phyloP scores from a whole-genome alignment of 768 basidiomycete genomes.

The Paxillus involutus region DNA sequence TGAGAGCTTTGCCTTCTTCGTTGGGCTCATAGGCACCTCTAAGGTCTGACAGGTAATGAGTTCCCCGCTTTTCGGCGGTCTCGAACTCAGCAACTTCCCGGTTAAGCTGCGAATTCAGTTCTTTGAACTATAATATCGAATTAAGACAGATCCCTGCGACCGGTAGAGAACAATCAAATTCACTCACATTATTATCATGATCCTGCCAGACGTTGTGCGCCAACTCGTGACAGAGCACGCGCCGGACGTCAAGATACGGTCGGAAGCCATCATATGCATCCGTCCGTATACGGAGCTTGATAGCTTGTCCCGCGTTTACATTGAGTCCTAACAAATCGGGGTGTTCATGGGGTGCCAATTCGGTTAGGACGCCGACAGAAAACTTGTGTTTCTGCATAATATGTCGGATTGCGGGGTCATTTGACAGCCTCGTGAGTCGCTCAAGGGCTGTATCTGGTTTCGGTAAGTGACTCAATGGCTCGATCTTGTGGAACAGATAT shows the following conservation, averaged over 20 bases:
- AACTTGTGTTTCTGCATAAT: slow-evolving; percentile 72
- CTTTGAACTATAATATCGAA: slow-evolving; percentile 58
- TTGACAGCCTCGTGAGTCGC: slow-evolving; percentile 56
- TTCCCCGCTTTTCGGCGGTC: slow-evolving; percentile 46
- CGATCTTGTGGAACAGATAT: slow-evolving; percentile 65
- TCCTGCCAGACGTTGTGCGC: slow-evolving; percentile 74
- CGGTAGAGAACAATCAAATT: neutral
- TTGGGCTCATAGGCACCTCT: slow-evolving; percentile 50
- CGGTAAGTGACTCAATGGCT: slow-evolving; percentile 64
- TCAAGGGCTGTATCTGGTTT: slow-evolving; percentile 55
- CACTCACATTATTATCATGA: slow-evolving; percentile 69
- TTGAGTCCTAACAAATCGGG: slow-evolving; percentile 72
- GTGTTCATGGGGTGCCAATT: slow-evolving; percentile 77
- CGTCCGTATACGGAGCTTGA: slow-evolving; percentile 70
- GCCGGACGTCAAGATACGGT: slow-evolving; percentile 59
- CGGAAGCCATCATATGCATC: slow-evolving; percentile 73
- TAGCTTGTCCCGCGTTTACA: slow-evolving; percentile 56
- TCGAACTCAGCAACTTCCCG: slow-evolving; percentile 73
- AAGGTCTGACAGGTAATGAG: slow-evolving; percentile 46
- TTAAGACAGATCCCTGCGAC: neutral
- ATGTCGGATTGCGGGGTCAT: slow-evolving; percentile 70
- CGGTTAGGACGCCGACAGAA: slow-evolving; percentile 67
- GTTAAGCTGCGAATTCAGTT: slow-evolving; percentile 72
- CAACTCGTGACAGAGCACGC: slow-evolving; percentile 75
- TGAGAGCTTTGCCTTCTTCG: slow-evolving; percentile 54